phyloP scores from a whole-genome alignment of 148 eudicot species.

The Rhododendron ovatum region DNA sequence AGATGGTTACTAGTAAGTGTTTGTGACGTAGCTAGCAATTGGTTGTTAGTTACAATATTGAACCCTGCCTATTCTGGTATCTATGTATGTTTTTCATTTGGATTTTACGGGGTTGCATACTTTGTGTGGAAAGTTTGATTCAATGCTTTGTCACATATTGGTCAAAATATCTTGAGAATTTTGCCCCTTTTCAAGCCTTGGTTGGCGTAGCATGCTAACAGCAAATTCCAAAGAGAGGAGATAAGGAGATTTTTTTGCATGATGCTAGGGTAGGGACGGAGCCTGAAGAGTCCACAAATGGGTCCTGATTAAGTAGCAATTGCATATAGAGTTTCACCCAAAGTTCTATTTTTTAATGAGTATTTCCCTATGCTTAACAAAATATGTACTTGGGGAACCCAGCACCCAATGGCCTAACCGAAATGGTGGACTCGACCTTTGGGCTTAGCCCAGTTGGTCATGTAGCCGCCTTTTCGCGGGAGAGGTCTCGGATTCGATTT shows the following conservation, averaged over 20 bases:
- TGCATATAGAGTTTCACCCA: neutral
- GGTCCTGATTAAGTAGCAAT: neutral
- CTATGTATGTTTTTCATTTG: neutral
- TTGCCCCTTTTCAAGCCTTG: neutral
- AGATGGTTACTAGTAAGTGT: conserved; percentile 35
- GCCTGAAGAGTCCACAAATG: neutral
- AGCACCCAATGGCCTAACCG: neutral
- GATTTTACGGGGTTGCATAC: neutral
- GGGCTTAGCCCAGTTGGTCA: too few species aligned
- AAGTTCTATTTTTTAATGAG: neutral
- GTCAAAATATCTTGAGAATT: neutral
- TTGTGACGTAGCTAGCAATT: neutral
- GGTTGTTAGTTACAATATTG: neutral
- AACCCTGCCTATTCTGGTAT: neutral
- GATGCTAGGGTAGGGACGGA: neutral
- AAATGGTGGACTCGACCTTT: too few species aligned
- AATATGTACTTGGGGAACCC: neutral
- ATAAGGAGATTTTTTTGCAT: neutral
- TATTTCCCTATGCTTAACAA: neutral
- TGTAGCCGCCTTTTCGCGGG: too few species aligned
- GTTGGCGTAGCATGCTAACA: neutral
- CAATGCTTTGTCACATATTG: neutral
- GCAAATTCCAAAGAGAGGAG: neutral
- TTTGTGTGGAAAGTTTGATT: neutral
- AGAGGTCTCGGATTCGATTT: too few species aligned